Evolutionary conservation across 164 flowering plant species (phyloP).

Genomic region (Kalanchoe fedtschenkoi): DNA sequence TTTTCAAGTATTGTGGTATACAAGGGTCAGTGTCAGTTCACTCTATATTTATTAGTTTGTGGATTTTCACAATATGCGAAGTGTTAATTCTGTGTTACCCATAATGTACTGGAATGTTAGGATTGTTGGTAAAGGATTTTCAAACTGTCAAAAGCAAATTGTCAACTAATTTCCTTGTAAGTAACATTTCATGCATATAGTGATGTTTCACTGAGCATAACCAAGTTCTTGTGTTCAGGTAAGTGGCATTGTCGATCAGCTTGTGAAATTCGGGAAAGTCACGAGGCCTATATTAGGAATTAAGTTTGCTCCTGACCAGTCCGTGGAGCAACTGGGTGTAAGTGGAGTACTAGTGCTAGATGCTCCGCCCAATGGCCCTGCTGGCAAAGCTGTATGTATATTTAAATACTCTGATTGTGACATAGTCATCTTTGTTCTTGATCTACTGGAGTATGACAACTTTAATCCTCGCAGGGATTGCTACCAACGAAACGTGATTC

Average conservation of each 20-base stretch:
- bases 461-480: conserved; percentile 48
- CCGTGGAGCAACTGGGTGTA: conserved; percentile 93
- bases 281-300: conserved; percentile 92
- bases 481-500: conserved; percentile 77
- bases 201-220: neutral
- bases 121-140: neutral
- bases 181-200: neutral
- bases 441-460: neutral
- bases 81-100: neutral
- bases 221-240: conserved; percentile 36
- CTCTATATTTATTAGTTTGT: neutral
- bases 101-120: no score
- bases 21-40: neutral
- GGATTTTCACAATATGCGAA: neutral
- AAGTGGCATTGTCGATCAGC: conserved; percentile 82
- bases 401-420: neutral
- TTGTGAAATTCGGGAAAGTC: conserved; percentile 84
- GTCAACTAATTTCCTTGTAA: neutral
- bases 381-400: conserved; percentile 81
- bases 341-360: conserved; percentile 93
- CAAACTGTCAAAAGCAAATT: neutral
- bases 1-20: neutral
- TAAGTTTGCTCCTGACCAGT: conserved; percentile 45
- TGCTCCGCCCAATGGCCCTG: conserved; percentile 92
- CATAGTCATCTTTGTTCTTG: neutral